Conservation (phyloP, 2,329 filamentous ascomycete genomes). For the Cadophora sp. region DNA sequence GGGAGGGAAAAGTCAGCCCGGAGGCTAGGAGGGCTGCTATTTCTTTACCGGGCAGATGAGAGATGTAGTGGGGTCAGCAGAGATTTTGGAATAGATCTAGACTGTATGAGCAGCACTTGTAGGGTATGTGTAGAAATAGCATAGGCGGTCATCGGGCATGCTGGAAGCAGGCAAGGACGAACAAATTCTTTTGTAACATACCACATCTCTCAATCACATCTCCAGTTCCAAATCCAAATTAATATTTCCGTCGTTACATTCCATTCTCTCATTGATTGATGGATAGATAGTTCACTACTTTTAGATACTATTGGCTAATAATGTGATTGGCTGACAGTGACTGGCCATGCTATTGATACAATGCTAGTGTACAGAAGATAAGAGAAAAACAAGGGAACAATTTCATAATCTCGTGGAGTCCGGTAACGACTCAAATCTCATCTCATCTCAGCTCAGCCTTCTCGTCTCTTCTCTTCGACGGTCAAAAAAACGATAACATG, state of each 20-base stretch:
- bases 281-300: too few species aligned
- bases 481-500: background rate
- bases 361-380: background rate
- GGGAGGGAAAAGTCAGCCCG: conserved; percentile 23
- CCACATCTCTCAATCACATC: background rate
- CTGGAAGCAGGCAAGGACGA: background rate
- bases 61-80: conserved; percentile 9
- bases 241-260: too few species aligned
- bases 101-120: conserved; percentile 4
- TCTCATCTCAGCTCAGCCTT: background rate
- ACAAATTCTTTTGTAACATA: background rate
- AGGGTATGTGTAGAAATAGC: background rate
- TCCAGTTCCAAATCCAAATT: background rate
- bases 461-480: background rate
- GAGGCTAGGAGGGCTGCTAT: conserved; percentile 28
- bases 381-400: background rate
- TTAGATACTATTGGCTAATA: too few species aligned
- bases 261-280: too few species aligned
- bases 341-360: background rate
- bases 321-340: too few species aligned
- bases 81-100: conserved; percentile 13
- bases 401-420: conserved; percentile 8
- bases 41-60: conserved; percentile 22
- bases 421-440: too few species aligned
- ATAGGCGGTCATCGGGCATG: background rate